Evolutionary conservation across 768 basidiomycete genomes (phyloP).

Genomic region (Filobasidium wieringae): DNA sequence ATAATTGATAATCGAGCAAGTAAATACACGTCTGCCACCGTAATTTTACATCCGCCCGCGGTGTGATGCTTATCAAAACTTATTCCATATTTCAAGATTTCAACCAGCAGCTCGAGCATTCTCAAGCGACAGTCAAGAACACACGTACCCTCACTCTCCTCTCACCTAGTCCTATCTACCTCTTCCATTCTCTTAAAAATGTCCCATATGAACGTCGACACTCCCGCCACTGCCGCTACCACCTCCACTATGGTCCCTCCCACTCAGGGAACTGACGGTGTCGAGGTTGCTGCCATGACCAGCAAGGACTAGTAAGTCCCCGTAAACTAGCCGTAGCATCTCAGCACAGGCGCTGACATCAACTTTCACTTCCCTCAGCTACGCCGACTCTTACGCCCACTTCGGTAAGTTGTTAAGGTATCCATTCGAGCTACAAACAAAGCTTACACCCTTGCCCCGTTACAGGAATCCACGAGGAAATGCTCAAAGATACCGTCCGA

Average conservation of each 20-base stretch:
- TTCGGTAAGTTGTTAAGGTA: slow-evolving; percentile 52
- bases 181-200: background rate
- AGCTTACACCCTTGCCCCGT: background rate
- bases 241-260: slow-evolving; percentile 2
- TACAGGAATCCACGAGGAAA: slow-evolving; percentile 94
- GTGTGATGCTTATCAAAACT: too few relatives aligned
- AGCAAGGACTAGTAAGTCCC: slow-evolving; percentile 35
- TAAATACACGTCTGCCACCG: too few relatives aligned
- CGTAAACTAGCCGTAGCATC: too few relatives aligned
- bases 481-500: slow-evolving; percentile 93
- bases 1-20: too few relatives aligned
- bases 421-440: background rate
- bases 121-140: too few relatives aligned
- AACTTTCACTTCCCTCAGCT: too few relatives aligned
- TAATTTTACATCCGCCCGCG: too few relatives aligned
- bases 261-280: slow-evolving; percentile 16
- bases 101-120: too few relatives aligned
- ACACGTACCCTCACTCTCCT: too few relatives aligned
- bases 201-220: slow-evolving; percentile 6
- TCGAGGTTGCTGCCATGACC: slow-evolving; percentile 28
- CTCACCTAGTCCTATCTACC: too few relatives aligned
- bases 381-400: slow-evolving; percentile 92
- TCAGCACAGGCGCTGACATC: too few relatives aligned
- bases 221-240: slow-evolving; percentile 6
- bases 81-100: too few relatives aligned